Conservation (phyloP, 2,329 filamentous ascomycete genomes). For the Neonectria faginata region DNA sequence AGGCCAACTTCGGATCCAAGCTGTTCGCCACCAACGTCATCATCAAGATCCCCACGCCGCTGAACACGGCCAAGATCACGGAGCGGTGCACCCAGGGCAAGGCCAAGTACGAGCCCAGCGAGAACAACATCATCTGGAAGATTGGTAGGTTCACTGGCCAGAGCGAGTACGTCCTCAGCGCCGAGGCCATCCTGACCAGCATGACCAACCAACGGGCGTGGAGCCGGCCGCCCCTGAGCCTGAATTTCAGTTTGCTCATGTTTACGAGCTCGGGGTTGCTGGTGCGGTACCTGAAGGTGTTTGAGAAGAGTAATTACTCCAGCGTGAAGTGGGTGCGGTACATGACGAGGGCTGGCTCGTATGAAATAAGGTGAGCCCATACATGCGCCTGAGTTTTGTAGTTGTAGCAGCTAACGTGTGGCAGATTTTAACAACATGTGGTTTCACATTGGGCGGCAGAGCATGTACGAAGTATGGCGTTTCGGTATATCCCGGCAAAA, state of each 20-base stretch:
- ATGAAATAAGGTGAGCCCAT: slow-evolving; percentile 83
- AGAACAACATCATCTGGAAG: slow-evolving; percentile 99
- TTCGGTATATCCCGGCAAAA: slow-evolving; percentile 49
- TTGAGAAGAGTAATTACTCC: slow-evolving; percentile 99
- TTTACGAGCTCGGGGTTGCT: slow-evolving; percentile 95
- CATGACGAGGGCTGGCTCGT: slow-evolving; percentile 97
- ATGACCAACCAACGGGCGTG: slow-evolving; percentile 99
- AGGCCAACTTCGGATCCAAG: slow-evolving; percentile 96
- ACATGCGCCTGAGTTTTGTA: no score
- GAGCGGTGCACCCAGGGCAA: slow-evolving; percentile 96
- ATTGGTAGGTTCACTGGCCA: slow-evolving; percentile 99
- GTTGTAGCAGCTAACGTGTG: slow-evolving; percentile 28
- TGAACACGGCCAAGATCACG: slow-evolving; percentile 95
- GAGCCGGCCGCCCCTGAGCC: slow-evolving; percentile 90
- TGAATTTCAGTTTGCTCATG: slow-evolving; percentile 96
- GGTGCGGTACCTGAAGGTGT: slow-evolving; percentile 96
- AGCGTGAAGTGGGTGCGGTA: slow-evolving; percentile 99
- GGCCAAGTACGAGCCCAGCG: slow-evolving; percentile 97
- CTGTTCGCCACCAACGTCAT: slow-evolving; percentile 97
- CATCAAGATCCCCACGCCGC: slow-evolving; percentile 91
- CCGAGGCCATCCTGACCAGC: slow-evolving; percentile 90
- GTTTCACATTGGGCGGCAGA: slow-evolving; percentile 39
- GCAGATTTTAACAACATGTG: slow-evolving; percentile 51
- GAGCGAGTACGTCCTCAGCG: slow-evolving; percentile 93
- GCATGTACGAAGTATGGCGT: slow-evolving; percentile 48